phyloP scores from a whole-genome alignment of 148 eudicot species.

The Cornus controversa region DNA sequence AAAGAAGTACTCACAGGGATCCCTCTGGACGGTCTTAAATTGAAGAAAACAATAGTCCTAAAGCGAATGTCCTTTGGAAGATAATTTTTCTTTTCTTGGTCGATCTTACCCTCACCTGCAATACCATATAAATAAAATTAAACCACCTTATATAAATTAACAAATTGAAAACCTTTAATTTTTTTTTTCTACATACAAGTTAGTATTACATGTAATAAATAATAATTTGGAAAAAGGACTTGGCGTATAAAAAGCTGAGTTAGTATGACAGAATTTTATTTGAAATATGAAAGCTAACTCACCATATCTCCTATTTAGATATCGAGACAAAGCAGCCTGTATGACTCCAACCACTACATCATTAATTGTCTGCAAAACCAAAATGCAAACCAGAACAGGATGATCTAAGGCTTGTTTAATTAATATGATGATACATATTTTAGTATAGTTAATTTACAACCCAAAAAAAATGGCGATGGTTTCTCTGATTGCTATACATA shows the following conservation, averaged over 20 bases:
- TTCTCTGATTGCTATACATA: no score
- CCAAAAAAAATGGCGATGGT: no score
- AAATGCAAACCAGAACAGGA: no score
- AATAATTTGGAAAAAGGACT: no score
- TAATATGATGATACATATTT: no score
- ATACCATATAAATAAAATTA: neutral
- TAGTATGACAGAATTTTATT: no score
- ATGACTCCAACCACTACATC: neutral
- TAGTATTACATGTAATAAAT: no score
- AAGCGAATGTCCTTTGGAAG: neutral
- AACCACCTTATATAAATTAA: no score
- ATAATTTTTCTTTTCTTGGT: neutral
- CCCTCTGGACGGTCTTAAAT: neutral
- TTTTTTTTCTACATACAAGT: no score
- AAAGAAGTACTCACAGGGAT: neutral
- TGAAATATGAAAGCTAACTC: neutral
- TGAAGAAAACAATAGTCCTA: neutral
- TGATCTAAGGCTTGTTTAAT: neutral
- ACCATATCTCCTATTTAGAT: neutral
- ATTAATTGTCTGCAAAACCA: neutral
- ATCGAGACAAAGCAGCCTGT: neutral
- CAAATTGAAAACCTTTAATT: no score
- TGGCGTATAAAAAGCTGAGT: no score
- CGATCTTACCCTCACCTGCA: neutral
- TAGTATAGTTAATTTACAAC: no score